phyloP scores from a whole-genome alignment of 139 green algal genomes.

The Penium margaritaceum region DNA sequence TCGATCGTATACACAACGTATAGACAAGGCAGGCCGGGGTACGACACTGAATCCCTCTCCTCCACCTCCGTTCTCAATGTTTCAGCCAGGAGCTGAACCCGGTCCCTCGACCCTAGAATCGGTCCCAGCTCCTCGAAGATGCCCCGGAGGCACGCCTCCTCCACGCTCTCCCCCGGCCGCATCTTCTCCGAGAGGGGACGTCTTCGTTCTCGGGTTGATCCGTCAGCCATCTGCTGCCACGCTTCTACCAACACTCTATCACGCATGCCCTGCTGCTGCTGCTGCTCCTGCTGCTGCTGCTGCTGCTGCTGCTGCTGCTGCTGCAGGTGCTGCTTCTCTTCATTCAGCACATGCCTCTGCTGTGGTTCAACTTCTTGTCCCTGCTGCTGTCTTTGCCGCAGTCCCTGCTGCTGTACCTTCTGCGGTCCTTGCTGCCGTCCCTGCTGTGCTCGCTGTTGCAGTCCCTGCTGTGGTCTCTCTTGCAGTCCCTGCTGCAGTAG shows the following conservation, averaged over 20 bases:
- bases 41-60: constrained; percentile 43
- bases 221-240: constrained; percentile 41
- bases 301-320: too few relatives aligned
- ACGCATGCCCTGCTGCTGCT: too few relatives aligned
- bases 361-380: too few relatives aligned
- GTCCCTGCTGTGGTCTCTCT: too few relatives aligned
- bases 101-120: constrained; percentile 15
- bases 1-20: constrained; percentile 38
- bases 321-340: too few relatives aligned
- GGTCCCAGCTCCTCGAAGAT: constrained; percentile 40
- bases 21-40: constrained; percentile 28
- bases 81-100: constrained; percentile 15
- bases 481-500: too few relatives aligned
- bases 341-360: too few relatives aligned
- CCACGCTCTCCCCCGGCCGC: constrained; percentile 20
- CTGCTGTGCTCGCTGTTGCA: too few relatives aligned
- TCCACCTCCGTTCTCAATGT: constrained; percentile 34
- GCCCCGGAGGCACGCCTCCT: constrained; percentile 31
- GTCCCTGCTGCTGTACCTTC: too few relatives aligned
- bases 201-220: constrained; percentile 12
- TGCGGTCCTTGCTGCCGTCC: too few relatives aligned
- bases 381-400: too few relatives aligned
- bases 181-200: constrained; percentile 43
- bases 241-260: constrained; percentile 34
- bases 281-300: too few relatives aligned